Conservation (phyloP, 805 yeast species). For the Candida argentea region DNA sequence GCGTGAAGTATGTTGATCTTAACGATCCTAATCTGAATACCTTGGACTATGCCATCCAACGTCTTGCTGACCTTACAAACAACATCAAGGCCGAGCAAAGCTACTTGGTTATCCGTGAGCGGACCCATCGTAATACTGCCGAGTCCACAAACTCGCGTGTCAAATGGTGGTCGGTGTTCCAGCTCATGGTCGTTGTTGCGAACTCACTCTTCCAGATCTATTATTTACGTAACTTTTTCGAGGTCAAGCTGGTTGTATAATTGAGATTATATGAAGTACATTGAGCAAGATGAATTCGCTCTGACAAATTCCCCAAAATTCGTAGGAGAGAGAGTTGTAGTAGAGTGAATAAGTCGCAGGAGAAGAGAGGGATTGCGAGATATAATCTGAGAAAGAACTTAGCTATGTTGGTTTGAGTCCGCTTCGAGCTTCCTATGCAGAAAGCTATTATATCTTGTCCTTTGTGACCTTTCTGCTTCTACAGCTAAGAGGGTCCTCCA, state of each 20-base stretch:
- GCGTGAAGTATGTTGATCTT: conserved; percentile 76
- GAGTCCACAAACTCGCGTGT: conserved; percentile 95
- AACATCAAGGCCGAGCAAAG: conserved; percentile 90
- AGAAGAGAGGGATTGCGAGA: too few relatives aligned
- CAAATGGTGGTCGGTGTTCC: conserved; percentile 96
- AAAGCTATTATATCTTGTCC: too few relatives aligned
- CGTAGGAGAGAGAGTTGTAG: too few relatives aligned
- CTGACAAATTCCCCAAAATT: too few relatives aligned
- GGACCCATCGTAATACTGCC: conserved; percentile 97
- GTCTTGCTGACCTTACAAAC: conserved; percentile 62
- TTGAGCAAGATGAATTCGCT: background rate
- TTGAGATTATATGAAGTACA: background rate
- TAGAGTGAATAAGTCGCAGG: too few relatives aligned
- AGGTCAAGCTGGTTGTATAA: conserved; percentile 82
- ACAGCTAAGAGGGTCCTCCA: too few relatives aligned
- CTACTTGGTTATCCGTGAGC: conserved; percentile 90
- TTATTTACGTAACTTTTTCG: conserved; percentile 90
- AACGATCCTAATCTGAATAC: conserved; percentile 68
- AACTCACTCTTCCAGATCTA: conserved; percentile 91
- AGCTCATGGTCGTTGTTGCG: conserved; percentile 71
- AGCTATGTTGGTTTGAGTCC: too few relatives aligned
- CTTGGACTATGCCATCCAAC: conserved; percentile 74
- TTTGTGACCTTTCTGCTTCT: too few relatives aligned
- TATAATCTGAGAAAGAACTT: too few relatives aligned
- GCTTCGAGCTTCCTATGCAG: too few relatives aligned